Percentiles rank a stretch among this genome's conserved stretches.
Evolutionary conservation across 2,329 filamentous ascomycete species (phyloP).

Genomic region (Scedosporium aurantiacum): DNA sequence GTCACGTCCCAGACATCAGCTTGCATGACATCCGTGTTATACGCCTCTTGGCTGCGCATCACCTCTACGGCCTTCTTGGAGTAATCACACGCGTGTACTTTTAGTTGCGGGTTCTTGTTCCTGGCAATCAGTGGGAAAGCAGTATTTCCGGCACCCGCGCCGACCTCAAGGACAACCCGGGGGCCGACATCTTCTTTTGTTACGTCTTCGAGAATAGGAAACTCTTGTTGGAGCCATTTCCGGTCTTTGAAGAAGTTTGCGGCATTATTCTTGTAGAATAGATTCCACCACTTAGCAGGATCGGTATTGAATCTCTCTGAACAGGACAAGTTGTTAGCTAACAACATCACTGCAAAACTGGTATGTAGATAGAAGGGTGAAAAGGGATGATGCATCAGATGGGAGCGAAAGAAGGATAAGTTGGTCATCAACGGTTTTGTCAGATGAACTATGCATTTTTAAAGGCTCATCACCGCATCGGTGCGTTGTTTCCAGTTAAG

Average conservation of each 20-base stretch:
- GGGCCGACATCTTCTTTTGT: slow-evolving; percentile 59
- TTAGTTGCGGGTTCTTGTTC: slow-evolving; percentile 73
- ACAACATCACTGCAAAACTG: neutral
- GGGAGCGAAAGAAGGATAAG: slow-evolving; percentile 62
- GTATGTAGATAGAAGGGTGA: slow-evolving; percentile 6
- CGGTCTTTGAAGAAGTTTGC: slow-evolving; percentile 98
- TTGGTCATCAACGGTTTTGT: slow-evolving; percentile 50
- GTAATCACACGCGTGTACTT: slow-evolving; percentile 90
- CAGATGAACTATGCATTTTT: slow-evolving; percentile 63
- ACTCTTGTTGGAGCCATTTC: slow-evolving; percentile 95
- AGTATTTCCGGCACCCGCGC: slow-evolving; percentile 91
- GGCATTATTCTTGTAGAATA: slow-evolving; percentile 96
- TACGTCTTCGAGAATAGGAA: slow-evolving; percentile 72
- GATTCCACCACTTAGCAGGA: slow-evolving; percentile 94
- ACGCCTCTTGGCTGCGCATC: slow-evolving; percentile 70
- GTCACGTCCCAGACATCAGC: slow-evolving; percentile 95
- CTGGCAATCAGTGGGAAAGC: slow-evolving; percentile 80
- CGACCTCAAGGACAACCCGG: slow-evolving; percentile 73
- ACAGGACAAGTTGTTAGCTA: slow-evolving; percentile 8
- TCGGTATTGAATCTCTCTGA: slow-evolving; percentile 73
- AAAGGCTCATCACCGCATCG: slow-evolving; percentile 44
- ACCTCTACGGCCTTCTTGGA: slow-evolving; percentile 91
- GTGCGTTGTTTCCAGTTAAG: neutral
- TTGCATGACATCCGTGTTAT: slow-evolving; percentile 60
- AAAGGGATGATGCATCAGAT: slow-evolving; percentile 41